These are phyloP conservation scores for Carpinus fangiana DNA, from an alignment of 306 rosid genomes.

Conservation along the genomic window DNA sequence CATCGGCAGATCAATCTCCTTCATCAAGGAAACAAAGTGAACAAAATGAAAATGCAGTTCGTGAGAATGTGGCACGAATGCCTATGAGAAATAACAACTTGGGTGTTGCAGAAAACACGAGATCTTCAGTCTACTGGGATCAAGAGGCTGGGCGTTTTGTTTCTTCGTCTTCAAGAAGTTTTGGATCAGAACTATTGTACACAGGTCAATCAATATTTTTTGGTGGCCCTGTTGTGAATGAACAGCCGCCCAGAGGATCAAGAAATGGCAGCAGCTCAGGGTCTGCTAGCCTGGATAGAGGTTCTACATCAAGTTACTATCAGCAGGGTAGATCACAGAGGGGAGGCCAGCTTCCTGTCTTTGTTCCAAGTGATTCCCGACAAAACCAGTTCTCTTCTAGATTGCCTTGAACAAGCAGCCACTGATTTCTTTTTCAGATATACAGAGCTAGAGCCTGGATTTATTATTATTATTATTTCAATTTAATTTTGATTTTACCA, in stretches of 20 bases:
- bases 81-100: conserved; percentile 43
- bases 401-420: conserved; percentile 17
- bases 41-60: conserved; percentile 35
- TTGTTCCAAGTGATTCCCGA: conserved; percentile 62
- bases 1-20: conserved; percentile 53
- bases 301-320: conserved; percentile 41
- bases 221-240: conserved; percentile 70
- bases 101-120: conserved; percentile 37
- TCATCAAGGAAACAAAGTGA: conserved; percentile 46
- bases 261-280: conserved; percentile 42
- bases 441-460: neutral
- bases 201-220: conserved; percentile 74
- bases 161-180: conserved; percentile 52
- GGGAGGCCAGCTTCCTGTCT: conserved; percentile 76
- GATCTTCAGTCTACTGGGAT: conserved; percentile 74
- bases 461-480: neutral
- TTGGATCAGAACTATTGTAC: conserved; percentile 65
- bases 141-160: conserved; percentile 81
- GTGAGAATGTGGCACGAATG: conserved; percentile 31
- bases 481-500: neutral
- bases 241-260: conserved; percentile 44
- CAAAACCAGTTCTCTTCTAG: conserved; percentile 49
- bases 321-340: conserved; percentile 64
- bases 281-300: conserved; percentile 43
- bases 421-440: conserved; percentile 1